phyloP scores from a whole-genome alignment of 1,139 yeast species.

The Meyerozyma carpophila region DNA sequence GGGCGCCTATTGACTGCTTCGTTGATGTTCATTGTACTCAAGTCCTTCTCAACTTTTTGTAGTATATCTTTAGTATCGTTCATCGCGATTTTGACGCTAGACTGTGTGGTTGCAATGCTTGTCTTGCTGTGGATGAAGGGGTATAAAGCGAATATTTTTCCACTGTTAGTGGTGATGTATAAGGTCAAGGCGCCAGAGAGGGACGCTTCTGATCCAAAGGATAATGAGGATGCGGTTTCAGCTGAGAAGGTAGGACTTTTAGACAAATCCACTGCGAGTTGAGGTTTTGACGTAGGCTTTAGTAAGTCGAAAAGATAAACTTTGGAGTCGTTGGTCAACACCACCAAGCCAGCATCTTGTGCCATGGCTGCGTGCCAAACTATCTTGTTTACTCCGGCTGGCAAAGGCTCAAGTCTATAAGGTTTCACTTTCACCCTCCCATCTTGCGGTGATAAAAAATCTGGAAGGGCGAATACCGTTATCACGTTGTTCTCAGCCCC shows the following conservation, averaged over 20 bases:
- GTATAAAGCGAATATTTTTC: constrained; percentile 25
- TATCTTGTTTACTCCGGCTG: constrained; percentile 18
- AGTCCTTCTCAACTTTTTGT: constrained; percentile 13
- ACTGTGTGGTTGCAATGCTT: constrained; percentile 18
- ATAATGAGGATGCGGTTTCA: constrained; percentile 22
- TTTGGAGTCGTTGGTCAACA: constrained; percentile 20
- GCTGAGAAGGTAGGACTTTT: constrained; percentile 9
- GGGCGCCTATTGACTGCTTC: constrained; percentile 10
- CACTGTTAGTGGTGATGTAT: constrained; percentile 23
- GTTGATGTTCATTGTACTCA: constrained; percentile 8
- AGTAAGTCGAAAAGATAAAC: constrained; percentile 27
- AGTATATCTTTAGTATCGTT: constrained; percentile 20
- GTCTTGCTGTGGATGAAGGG: constrained; percentile 24
- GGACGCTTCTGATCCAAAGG: constrained; percentile 28
- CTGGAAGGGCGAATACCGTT: constrained; percentile 22
- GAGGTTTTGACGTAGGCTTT: constrained; percentile 20
- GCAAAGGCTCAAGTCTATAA: constrained; percentile 13
- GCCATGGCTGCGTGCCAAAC: constrained; percentile 29
- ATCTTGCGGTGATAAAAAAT: constrained; percentile 6
- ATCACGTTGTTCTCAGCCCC: constrained; percentile 11
- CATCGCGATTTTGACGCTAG: constrained; percentile 18
- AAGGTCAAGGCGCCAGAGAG: constrained; percentile 32
- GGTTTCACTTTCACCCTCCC: constrained; percentile 10
- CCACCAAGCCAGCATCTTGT: constrained; percentile 25
- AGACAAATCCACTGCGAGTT: constrained; percentile 17